Evolutionary conservation across 768 basidiomycete species (phyloP), one percentile per base, ranked within the genome.

Genomic region (Boletales sp.): DNA sequence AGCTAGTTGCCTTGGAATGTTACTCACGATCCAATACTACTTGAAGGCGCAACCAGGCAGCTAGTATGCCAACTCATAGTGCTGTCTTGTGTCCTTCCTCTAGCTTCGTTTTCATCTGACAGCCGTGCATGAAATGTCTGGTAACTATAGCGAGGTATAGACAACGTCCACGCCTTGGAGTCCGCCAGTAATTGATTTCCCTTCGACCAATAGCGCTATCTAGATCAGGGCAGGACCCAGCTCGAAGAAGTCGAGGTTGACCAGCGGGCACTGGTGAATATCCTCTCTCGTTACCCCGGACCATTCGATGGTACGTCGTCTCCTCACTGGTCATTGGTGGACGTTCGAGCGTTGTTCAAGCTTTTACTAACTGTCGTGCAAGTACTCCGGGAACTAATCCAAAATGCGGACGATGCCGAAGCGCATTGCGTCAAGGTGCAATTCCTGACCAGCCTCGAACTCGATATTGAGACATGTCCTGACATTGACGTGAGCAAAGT

Each of bases 401-500:
- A 81, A 60, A 81, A 81, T 55, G 75, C 78, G 9, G 77, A 78
- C 51, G 78, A 80, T 63, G 76, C 70, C 1, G 67, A 63, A 10
- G 64, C 72, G 2, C 61, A 54, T 30, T 52, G 51, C 3, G 69
- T 72, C 27, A 62, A 71, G 54, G 69, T 74, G 12, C 66, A 65
- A 19, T 74, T 73, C 52, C 61, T 67, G 31, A 70, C 72, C 5
- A 47, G 56, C 14, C 34, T 14, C 38, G 45, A 43, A 27, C 24
- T 27, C 24, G 24, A 27, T 27, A 57, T 46, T 34, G 27, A 55
- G 9, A 17, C 24, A 35, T 17, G 15, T 17, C 37, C 21, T 10
- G 12, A 21, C 15, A 13, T 10, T 10, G 54, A 59, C 21, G 3
- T 39, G 21, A 35, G 15, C 5, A 21, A 40, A 15, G 8, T 46